Conservation (phyloP, 129 eudicot genomes). For the Flaveria brownii region DNA sequence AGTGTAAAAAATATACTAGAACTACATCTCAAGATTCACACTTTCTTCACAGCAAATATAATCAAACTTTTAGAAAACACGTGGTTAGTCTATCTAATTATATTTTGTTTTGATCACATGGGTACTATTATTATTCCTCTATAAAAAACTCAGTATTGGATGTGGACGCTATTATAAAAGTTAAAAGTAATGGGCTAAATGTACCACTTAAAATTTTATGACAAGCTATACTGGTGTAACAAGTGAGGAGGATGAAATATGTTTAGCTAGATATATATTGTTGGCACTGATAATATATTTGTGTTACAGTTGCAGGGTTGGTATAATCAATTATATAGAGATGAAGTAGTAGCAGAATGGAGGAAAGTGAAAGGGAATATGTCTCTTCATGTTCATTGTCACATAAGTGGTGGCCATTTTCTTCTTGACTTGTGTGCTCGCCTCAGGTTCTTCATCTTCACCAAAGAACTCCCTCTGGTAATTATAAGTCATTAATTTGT, state of each 20-base stretch:
- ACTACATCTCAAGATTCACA: neutral
- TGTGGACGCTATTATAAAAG: too few species aligned
- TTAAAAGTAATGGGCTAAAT: too few species aligned
- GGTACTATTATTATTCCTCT: too few species aligned
- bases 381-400: constrained; percentile 97
- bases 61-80: too few species aligned
- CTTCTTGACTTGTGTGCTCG: constrained; percentile 67
- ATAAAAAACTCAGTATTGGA: too few species aligned
- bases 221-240: too few species aligned
- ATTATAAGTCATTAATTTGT: neutral
- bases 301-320: constrained; percentile 73
- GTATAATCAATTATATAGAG: constrained; percentile 78
- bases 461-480: constrained; percentile 97
- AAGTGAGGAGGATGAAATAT: too few species aligned
- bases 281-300: too few species aligned
- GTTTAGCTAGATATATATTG: too few species aligned
- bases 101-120: neutral
- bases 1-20: too few species aligned
- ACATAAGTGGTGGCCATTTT: constrained; percentile 95
- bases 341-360: constrained; percentile 98
- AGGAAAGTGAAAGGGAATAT: constrained; percentile 81
- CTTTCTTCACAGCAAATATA: neutral
- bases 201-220: too few species aligned
- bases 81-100: too few species aligned
- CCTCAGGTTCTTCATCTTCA: constrained; percentile 81